Evolutionary conservation across 2,329 filamentous ascomycete genomes (phyloP), one percentile per base, ranked within the genome.

Genomic region (Clonostachys sp.): DNA sequence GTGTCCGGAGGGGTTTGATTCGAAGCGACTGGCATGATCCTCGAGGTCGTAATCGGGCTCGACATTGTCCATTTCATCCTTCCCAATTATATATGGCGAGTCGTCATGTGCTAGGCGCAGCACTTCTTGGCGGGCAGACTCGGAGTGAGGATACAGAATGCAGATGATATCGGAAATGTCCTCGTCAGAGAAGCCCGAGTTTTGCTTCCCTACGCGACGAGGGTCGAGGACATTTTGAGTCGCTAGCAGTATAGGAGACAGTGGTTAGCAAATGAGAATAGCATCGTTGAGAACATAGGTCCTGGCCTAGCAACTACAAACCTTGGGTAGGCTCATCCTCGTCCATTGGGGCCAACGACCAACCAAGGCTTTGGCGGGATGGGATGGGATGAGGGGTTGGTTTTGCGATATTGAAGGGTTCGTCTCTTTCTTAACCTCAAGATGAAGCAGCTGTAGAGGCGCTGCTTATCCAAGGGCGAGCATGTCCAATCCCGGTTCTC

Each of bases 91-190:
- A 55, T 78, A 71, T 24, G 69, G 72, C 35, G 70, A 73, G 51
- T 69, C 66, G 49, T 76, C 68, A 42, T 58, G 51, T 48, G 75
- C 76, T 34, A 82, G 69, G 5, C 68, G 64, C 51, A 67, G 62
- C n/a, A 92, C 83, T 56, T 91, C 87, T 52, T 75, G 73, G 53
- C 86, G 84, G 17, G 92, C 89, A 18, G 80, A 78, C 38, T 81
- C 74, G 3, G 90, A 89, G 54, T 81, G 82, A 12, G 92, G 91
- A 56, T 95, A 84, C 30, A 97, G 78, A 48, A 96, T 83, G 68
- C 91, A 95, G 54, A 96, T 81, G 56, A 96, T 89, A 67, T 96
- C 91, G 51, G 89, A 81, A 44, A 94, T 80, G 63, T 96, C 91
- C 54, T 88, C 80, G 55, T 91, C 86, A 46, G 80, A 86, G 51